phyloP scores from a whole-genome alignment of 1,284 basidiomycete species.

The Irpex sp. region DNA sequence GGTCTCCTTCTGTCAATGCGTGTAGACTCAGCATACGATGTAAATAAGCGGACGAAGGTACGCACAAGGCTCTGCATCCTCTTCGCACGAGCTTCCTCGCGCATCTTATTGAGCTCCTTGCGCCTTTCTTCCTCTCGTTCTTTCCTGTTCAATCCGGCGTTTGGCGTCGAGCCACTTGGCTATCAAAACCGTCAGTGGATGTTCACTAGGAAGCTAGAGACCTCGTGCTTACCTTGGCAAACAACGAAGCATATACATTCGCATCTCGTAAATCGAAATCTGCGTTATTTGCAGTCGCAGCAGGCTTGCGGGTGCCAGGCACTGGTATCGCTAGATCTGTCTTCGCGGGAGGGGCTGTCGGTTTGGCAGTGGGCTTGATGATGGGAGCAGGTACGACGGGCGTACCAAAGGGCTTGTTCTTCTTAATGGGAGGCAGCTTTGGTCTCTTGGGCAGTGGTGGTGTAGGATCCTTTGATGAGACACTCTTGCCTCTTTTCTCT shows the following conservation, averaged over 20 bases:
- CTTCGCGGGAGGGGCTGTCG: slow-evolving; percentile 16
- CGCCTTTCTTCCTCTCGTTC: slow-evolving; percentile 68
- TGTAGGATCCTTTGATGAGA: slow-evolving; percentile 17
- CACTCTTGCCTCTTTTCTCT: slow-evolving; percentile 8
- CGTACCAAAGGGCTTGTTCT: slow-evolving; percentile 48
- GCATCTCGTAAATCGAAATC: slow-evolving; percentile 65
- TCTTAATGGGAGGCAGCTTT: slow-evolving; percentile 72
- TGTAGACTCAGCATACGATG: background rate
- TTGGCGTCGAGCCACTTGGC: slow-evolving; percentile 51
- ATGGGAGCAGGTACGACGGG: slow-evolving; percentile 26
- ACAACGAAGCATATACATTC: slow-evolving; percentile 61
- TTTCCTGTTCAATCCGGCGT: slow-evolving; percentile 52
- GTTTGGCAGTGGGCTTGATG: slow-evolving; percentile 21
- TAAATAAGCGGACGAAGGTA: slow-evolving; percentile 11
- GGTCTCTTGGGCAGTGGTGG: slow-evolving; percentile 46
- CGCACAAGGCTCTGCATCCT: slow-evolving; percentile 54
- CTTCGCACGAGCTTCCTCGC: slow-evolving; percentile 63
- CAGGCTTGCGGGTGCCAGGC: slow-evolving; percentile 33
- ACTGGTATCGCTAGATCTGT: slow-evolving; percentile 23
- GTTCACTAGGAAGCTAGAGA: slow-evolving; percentile 20
- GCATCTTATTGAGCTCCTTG: slow-evolving; percentile 65
- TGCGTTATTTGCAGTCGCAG: slow-evolving; percentile 34
- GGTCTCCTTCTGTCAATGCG: slow-evolving; percentile 40
- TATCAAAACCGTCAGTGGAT: slow-evolving; percentile 15
- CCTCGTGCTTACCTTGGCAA: slow-evolving; percentile 46